phyloP scores from a whole-genome alignment of 1,139 yeast genomes.

The Pneumocystis jirovecii region DNA sequence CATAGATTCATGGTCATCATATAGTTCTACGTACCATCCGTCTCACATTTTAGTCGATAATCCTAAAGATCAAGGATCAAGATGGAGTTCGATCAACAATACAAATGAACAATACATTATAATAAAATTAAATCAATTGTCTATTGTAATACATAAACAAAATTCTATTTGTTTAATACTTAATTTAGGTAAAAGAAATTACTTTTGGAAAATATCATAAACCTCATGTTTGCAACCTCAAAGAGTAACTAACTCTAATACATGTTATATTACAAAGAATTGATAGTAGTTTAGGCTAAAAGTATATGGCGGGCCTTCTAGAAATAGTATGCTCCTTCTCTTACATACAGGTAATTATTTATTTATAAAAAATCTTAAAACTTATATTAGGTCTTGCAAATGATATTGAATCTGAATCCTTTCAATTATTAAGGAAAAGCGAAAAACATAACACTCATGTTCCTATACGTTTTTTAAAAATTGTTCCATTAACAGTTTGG shows the following conservation, averaged over 20 bases:
- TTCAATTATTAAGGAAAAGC: not conserved
- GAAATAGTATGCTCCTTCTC: not conserved
- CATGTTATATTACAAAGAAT: not conserved
- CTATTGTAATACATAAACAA: not conserved
- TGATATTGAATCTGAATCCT: not conserved
- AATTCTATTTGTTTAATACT: not conserved
- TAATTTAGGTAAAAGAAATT: not conserved
- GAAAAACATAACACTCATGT: not conserved
- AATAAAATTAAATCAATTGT: not conserved
- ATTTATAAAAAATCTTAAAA: not conserved
- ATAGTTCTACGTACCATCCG: not conserved
- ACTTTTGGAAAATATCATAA: not conserved
- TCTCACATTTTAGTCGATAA: not conserved
- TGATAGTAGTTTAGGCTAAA: not conserved
- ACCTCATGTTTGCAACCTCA: slow-evolving; percentile 1
- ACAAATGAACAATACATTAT: not conserved
- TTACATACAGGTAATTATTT: not conserved
- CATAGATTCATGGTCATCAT: slow-evolving; percentile 1
- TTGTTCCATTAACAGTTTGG: not conserved
- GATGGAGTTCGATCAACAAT: not conserved
- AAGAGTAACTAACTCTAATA: not conserved
- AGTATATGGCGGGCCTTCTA: not conserved
- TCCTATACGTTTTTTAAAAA: not conserved
- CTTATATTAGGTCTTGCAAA: not conserved
- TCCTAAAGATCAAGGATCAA: not conserved